Conservation (phyloP, 2,329 filamentous ascomycete genomes). For the Ceratocystis alfenasii region DNA sequence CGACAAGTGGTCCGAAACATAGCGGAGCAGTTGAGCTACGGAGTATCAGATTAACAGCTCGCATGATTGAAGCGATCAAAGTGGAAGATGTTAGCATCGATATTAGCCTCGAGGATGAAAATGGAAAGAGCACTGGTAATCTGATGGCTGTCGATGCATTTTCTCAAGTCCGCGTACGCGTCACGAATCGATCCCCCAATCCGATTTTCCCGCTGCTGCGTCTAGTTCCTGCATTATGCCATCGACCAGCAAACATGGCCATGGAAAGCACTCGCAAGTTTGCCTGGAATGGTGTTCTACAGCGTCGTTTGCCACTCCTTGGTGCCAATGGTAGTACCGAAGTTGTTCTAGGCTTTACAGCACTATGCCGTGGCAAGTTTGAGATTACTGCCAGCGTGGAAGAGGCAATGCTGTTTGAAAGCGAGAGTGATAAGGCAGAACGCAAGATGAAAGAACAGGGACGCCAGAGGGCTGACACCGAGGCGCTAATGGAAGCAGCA, state of each 20-base stretch:
- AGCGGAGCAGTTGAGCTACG: slow-evolving; percentile 64
- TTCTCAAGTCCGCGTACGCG: slow-evolving; percentile 53
- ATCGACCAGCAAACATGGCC: slow-evolving; percentile 58
- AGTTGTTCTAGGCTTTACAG: slow-evolving; percentile 56
- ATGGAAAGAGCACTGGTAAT: slow-evolving; percentile 27
- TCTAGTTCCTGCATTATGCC: slow-evolving; percentile 62
- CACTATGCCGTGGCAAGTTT: slow-evolving; percentile 69
- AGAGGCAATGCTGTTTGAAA: slow-evolving; percentile 51
- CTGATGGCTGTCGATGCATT: slow-evolving; percentile 39
- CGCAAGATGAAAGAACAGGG: slow-evolving; percentile 26
- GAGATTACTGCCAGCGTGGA: slow-evolving; percentile 72
- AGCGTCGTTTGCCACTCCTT: slow-evolving; percentile 57
- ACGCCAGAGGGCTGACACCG: slow-evolving; percentile 40
- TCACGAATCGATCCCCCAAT: slow-evolving; percentile 60
- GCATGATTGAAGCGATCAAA: slow-evolving; percentile 75
- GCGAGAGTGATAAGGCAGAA: slow-evolving; percentile 27
- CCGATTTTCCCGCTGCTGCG: slow-evolving; percentile 62
- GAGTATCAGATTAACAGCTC: slow-evolving; percentile 56
- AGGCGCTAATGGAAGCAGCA: slow-evolving; percentile 43
- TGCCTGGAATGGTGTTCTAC: slow-evolving; percentile 73
- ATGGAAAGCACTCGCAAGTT: slow-evolving; percentile 74
- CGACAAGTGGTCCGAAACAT: slow-evolving; percentile 39
- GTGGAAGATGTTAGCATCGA: slow-evolving; percentile 66
- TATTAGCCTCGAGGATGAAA: slow-evolving; percentile 24
- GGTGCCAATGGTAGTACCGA: slow-evolving; percentile 46